Conservation (phyloP, 257 asterid genomes). For the Thymus quinquecostatus region DNA sequence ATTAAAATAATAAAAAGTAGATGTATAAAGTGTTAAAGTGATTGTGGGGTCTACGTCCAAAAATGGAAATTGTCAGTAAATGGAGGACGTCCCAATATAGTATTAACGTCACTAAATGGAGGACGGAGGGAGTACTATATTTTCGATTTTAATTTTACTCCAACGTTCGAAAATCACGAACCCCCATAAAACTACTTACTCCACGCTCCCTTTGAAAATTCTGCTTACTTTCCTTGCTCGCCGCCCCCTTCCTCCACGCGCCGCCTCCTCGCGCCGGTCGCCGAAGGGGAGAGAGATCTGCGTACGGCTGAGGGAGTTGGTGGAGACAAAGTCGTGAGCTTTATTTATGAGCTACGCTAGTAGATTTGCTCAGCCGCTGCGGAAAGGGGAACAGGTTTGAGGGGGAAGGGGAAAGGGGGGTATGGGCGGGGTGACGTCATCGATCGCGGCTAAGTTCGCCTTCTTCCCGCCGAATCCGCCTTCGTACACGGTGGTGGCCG, state of each 20-base stretch:
- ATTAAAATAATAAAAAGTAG: no score
- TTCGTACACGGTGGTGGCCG: constrained; percentile 81
- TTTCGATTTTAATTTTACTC: constrained; percentile 7
- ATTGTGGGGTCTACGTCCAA: no score
- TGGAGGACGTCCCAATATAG: no score
- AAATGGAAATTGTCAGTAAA: no score
- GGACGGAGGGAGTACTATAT: not conserved
- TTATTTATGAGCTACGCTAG: constrained; percentile 52
- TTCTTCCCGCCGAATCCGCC: constrained; percentile 97
- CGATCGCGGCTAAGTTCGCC: constrained; percentile 98
- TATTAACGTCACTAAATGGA: no score
- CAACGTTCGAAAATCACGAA: constrained; percentile 41
- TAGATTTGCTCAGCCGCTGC: constrained; percentile 38
- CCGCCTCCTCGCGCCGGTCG: constrained; percentile 42
- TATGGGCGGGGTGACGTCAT: constrained; percentile 98
- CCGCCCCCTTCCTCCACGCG: constrained; percentile 50
- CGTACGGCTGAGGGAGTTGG: not conserved
- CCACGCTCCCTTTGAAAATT: constrained; percentile 35
- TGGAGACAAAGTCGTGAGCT: constrained; percentile 32
- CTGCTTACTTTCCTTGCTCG: constrained; percentile 32
- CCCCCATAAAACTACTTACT: constrained; percentile 11
- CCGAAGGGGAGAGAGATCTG: constrained; percentile 45
- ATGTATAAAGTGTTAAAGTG: no score
- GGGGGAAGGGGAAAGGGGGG: constrained; percentile 46
- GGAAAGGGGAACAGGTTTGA: constrained; percentile 33